Base-by-base conservation (phyloP, 75 land plant species). In the Ceratopteris richardii region DNA sequence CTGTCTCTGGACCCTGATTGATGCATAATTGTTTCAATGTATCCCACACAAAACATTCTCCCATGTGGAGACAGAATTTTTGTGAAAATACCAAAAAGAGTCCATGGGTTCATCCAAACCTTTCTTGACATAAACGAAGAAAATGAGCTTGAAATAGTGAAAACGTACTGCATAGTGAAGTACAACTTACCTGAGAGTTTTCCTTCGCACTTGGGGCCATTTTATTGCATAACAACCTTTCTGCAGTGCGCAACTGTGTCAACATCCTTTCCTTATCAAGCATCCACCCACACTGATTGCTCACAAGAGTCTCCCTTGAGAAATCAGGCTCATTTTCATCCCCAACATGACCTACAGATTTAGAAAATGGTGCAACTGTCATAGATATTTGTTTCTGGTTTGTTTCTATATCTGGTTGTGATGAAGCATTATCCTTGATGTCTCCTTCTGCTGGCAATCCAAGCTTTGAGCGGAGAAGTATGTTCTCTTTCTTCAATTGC, bases 401-500 rank as follows among this genome's bases (percentile, higher is more conserved):
- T 14, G 16, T 52, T 13, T 52, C 54, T 12, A 23, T 6, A 52
- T 26, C 23, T 5, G 50, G 22, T 46, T 46, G 18, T n/a, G 22
- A 17, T 46, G 22, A 46, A 1, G 18, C 27, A 1, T 28, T 14
- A 52, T 7, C 18, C 14, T 13, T 26, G 5, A 52, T 22, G 23
- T 52, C 28, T 52, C 54, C 54, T 52, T 52, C 54, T 24, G 27
- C 16, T 52, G 54, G 55, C 41, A 41, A 20, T 33, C 60, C 66
- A 41, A 69, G 58, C 37, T 63, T 62, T 4, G 66, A 43, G n/a
- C 72, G 65, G 6, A 69, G 72, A n/a, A 48, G 43, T 16, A 20
- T 55, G 18, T 62, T 69, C 31, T 69, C 72, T 61, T 69, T 66
- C 27, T 53, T 51, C 60, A 69, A 39, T 31, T 61, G 72, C 18